Base-by-base conservation (phyloP, 345 rosid genomes). In the Arabis alpina region DNA sequence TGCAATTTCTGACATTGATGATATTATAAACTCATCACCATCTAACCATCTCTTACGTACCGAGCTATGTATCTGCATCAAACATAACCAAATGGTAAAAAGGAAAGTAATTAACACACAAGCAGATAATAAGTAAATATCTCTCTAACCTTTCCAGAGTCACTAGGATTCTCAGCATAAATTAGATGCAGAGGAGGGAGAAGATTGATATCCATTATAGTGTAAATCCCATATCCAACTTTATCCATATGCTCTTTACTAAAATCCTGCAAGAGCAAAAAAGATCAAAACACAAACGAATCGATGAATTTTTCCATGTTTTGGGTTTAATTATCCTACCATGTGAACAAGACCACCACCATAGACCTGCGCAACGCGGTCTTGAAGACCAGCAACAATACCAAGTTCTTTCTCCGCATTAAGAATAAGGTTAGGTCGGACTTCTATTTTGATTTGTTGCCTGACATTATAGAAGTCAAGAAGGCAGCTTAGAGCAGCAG, bases 321-420 rank as follows among this genome's bases (percentile, higher is more conserved):
- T 39, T 11, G 10, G 11, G 19, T 19, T 11, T 23, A n/a, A 13
- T 65, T 11, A 19, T 9, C 13, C 2, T 49, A 93, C 96, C 97
- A 91, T 93, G 82, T 87, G 83, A 68, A 91, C 94, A 65, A 93
- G 96, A 66, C 98, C 98, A 13, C 73, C 73, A 36, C 97, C 97
- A 75, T 89, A 93, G 34, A 91, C 89, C 72, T 91, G 98, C 4
- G 92, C 97, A 58, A 93, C 97, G 52, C 96, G 83, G 79, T 93
- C 97, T 77, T 88, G 98, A 76, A 93, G 94, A 66, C 98, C 98
- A 30, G 98, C 97, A 73, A 91, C 87, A 45, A 91, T 91, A 40
- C 98, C 96, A 25, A 93, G 91, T 73, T 89, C 88, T 73, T 87
- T 66, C 82, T 93, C 97, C 1, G 96, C 94, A 13, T 55, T 75